Percentiles rank a stretch among this genome's conserved stretches.
phyloP scores from a whole-genome alignment of 306 rosid species.

The Vigna trinervia region DNA sequence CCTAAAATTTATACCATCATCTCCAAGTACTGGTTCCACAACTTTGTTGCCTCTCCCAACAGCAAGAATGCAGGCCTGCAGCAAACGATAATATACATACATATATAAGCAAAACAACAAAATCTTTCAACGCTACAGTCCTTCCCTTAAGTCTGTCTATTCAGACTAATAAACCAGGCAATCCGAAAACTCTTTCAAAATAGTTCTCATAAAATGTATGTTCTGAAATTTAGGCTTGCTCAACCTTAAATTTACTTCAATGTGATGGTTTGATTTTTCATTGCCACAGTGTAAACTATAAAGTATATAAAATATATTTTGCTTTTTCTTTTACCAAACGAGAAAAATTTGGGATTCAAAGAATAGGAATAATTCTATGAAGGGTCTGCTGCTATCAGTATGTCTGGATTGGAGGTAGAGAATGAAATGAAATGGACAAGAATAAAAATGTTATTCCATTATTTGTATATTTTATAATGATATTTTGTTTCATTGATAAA shows the following conservation, averaged over 20 bases:
- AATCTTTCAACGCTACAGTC: background rate
- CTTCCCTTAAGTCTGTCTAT: constrained; percentile 5
- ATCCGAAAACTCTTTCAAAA: constrained; percentile 20
- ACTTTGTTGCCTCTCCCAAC: constrained; percentile 98
- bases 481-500: too few species aligned
- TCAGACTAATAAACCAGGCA: constrained; percentile 25
- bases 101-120: background rate
- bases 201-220: constrained; percentile 13
- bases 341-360: constrained; percentile 11
- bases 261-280: constrained; percentile 9
- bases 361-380: constrained; percentile 16
- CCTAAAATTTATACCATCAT: constrained; percentile 70
- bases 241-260: background rate
- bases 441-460: background rate
- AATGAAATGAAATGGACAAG: background rate
- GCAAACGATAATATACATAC: constrained; percentile 34
- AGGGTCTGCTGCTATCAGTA: background rate
- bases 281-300: background rate
- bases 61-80: constrained; percentile 96
- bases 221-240: background rate
- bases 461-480: background rate
- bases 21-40: constrained; percentile 74
- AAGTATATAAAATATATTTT: background rate
- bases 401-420: background rate
- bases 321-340: constrained; percentile 1